Percentiles rank a stretch among this genome's conserved stretches.
phyloP scores from a whole-genome alignment of 768 basidiomycete genomes.

The Tricholoma sp. region DNA sequence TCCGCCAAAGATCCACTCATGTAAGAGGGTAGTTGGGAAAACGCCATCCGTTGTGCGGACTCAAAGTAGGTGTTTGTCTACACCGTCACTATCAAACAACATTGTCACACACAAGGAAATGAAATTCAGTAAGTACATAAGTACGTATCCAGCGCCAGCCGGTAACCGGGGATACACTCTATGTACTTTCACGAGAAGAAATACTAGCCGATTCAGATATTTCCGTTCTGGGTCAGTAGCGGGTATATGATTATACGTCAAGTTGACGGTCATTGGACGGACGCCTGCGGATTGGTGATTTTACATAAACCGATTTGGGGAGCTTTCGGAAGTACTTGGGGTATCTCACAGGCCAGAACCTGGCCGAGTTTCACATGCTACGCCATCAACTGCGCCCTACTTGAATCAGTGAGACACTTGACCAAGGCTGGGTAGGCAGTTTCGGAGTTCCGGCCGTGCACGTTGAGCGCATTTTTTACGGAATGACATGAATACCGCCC shows the following conservation, averaged over 20 bases:
- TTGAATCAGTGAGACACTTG: neutral
- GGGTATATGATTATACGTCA: no score
- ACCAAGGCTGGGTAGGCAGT: neutral
- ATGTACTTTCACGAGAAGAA: no score
- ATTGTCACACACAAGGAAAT: no score
- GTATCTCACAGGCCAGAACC: neutral
- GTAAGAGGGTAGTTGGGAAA: constrained; percentile 23
- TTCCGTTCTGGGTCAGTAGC: no score
- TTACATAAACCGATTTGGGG: no score
- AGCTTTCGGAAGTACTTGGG: no score
- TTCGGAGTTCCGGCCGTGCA: neutral
- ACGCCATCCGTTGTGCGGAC: constrained; percentile 14
- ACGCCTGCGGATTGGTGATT: no score
- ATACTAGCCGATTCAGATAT: no score
- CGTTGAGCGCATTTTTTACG: neutral
- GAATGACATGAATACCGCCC: neutral
- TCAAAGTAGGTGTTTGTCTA: neutral
- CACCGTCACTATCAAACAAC: neutral
- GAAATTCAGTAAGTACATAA: no score
- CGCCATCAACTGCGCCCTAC: neutral
- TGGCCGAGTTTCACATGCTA: neutral
- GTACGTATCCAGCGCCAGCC: no score
- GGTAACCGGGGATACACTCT: no score
- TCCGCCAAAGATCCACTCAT: constrained; percentile 24
- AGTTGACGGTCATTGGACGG: no score